phyloP scores from a whole-genome alignment of 257 asterid genomes.

The Knoxia roxburghii region DNA sequence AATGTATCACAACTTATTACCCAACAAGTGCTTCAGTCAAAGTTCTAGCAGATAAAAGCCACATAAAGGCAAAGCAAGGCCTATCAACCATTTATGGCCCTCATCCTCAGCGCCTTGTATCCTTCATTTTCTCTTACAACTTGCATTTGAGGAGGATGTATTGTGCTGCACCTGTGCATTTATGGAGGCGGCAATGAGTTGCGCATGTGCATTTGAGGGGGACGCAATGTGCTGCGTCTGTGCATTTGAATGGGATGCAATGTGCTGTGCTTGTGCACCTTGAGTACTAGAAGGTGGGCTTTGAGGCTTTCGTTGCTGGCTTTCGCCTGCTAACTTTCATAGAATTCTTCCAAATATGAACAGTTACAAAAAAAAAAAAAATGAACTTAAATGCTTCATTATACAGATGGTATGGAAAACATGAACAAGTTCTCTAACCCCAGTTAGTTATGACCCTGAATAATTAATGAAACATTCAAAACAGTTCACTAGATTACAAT shows the following conservation, averaged over 20 bases:
- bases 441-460: neutral
- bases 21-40: too few relatives aligned
- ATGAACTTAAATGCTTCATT: too few relatives aligned
- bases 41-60: too few relatives aligned
- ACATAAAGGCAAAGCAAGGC: too few relatives aligned
- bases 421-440: conserved; percentile 6
- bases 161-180: neutral
- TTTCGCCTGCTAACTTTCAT: neutral
- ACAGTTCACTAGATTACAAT: neutral
- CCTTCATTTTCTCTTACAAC: neutral
- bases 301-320: neutral
- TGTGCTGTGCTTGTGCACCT: too few relatives aligned
- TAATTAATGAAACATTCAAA: too few relatives aligned
- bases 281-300: neutral
- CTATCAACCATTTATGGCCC: neutral
- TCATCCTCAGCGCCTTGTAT: neutral
- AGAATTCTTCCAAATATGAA: neutral
- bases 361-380: too few relatives aligned
- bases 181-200: too few relatives aligned
- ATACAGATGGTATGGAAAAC: neutral
- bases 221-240: neutral
- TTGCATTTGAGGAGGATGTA: neutral
- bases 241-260: neutral
- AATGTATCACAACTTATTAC: too few relatives aligned
- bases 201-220: too few relatives aligned